Evolutionary conservation across 495 filamentous ascomycete genomes (phyloP).

Genomic region (Lasiosphaeriaceae sp.): DNA sequence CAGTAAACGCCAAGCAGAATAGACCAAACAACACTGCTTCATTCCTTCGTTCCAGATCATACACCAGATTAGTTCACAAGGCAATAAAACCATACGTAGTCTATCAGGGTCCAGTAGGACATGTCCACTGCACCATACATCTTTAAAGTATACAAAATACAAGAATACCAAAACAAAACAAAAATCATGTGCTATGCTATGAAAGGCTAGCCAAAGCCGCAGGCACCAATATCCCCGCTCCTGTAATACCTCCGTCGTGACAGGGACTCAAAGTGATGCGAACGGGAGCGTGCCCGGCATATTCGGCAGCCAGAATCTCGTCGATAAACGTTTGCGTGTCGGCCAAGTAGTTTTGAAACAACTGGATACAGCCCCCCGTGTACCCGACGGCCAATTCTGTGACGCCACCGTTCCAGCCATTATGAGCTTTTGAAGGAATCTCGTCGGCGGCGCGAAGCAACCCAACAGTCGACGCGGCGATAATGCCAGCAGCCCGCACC

Average conservation of each 20-base stretch:
- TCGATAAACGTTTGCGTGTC: slow-evolving; percentile 67
- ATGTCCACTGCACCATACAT: no score
- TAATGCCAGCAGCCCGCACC: slow-evolving; percentile 64
- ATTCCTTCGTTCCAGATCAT: no score
- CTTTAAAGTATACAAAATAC: no score
- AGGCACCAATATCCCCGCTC: slow-evolving; percentile 71
- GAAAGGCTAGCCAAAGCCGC: slow-evolving; percentile 26
- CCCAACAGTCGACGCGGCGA: slow-evolving; percentile 67
- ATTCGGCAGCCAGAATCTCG: slow-evolving; percentile 56
- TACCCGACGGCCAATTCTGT: slow-evolving; percentile 71
- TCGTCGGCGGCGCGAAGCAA: slow-evolving; percentile 64
- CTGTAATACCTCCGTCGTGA: slow-evolving; percentile 71
- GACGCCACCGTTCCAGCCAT: slow-evolving; percentile 9
- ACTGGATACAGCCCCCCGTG: slow-evolving; percentile 72
- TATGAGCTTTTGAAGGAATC: slow-evolving; percentile 32
- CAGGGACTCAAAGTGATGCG: slow-evolving; percentile 64
- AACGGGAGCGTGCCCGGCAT: slow-evolving; percentile 45
- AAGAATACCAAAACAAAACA: no score
- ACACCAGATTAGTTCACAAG: no score
- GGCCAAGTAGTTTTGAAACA: slow-evolving; percentile 68
- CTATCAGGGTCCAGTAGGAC: no score
- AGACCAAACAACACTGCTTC: no score
- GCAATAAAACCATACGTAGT: no score
- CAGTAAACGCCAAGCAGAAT: no score
- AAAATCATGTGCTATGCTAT: not conserved